Base-by-base conservation (phyloP, 768 basidiomycete species). In the Cubamyces lactineus region DNA sequence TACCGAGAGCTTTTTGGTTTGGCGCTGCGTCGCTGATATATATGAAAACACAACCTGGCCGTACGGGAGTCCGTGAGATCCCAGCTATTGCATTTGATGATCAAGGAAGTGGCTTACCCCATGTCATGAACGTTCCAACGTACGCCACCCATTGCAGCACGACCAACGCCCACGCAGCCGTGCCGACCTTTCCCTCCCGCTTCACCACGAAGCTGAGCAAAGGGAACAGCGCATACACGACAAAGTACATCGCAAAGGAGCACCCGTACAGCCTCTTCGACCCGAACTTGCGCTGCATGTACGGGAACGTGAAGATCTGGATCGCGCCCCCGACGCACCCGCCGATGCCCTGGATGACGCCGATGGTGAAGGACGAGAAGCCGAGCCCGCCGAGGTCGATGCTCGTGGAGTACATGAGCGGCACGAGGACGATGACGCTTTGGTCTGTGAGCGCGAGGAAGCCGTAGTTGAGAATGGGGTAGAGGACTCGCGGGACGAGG, bases 321-420 rank as follows among this genome's bases (percentile, higher is more conserved):
- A 76, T 46, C 26, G 72, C 40, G 11, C 75, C 74, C 41, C 75
- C 70, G 39, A 69, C 47, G 48, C 75, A 39, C 30, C 78, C 79
- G 52, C 69, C 70, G 38, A 66, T 63, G 9, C 74, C 78, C 63
- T 80, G 71, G 66, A 71, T 68, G 16, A 73, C 41, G 21, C 78
- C 79, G 30, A 79, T 80, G 53, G 61, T 64, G 67, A 70, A 68
- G 0, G 78, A 74, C 11, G 63, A 58, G 63, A 79, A 70, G 24
- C 75, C 77, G 30, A 79, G 70, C 24, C 78, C 79, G 41, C 79
- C 79, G 3, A 67, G 63, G 39, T 67, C 65, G 13, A 77, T 70
- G 5, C 76, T 68, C 0, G 76, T 75, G 21, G 76, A 74, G 63
- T 75, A 75, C 64, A 76, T 78, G 58, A 80, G 72, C 11, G 80